A percentile compares a stretch with the other conserved stretches of the same genome.
Evolutionary conservation across 768 basidiomycete genomes (phyloP).

Genomic region (Boletus insuetus): DNA sequence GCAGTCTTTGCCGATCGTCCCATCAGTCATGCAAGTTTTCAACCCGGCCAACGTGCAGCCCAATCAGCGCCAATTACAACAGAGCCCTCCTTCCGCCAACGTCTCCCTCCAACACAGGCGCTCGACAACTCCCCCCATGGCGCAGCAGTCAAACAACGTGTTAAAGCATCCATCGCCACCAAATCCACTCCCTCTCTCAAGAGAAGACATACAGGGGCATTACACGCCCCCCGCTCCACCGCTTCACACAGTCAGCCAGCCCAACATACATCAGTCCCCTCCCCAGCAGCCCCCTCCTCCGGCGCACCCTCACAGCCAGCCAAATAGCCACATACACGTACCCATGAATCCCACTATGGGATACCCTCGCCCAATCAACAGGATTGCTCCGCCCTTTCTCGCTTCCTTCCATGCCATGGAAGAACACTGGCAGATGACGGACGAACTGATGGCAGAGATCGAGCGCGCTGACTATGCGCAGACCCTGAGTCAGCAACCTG

Average conservation of each 20-base stretch:
- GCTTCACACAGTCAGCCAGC: slow-evolving; percentile 30
- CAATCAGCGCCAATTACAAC: slow-evolving; percentile 37
- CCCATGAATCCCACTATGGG: slow-evolving; percentile 38
- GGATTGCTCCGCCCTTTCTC: slow-evolving; percentile 54
- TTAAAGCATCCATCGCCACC: slow-evolving; percentile 32
- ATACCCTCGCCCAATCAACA: slow-evolving; percentile 65
- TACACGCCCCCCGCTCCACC: slow-evolving; percentile 44
- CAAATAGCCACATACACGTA: slow-evolving; percentile 24
- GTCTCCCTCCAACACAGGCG: slow-evolving; percentile 34
- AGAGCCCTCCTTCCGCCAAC: slow-evolving; percentile 35
- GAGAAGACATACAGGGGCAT: slow-evolving; percentile 36
- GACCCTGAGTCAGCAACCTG: slow-evolving; percentile 44
- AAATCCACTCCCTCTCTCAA: background rate
- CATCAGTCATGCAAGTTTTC: slow-evolving; percentile 54
- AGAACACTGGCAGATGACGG: slow-evolving; percentile 65
- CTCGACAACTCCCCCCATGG: slow-evolving; percentile 33
- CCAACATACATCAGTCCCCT: slow-evolving; percentile 31
- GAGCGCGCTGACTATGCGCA: slow-evolving; percentile 69
- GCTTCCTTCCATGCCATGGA: slow-evolving; percentile 52
- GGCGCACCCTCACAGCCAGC: slow-evolving; percentile 25
- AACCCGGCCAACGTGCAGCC: slow-evolving; percentile 29
- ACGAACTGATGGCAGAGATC: slow-evolving; percentile 67
- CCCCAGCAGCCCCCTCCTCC: slow-evolving; percentile 35
- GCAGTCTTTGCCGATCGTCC: slow-evolving; percentile 62
- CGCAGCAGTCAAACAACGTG: slow-evolving; percentile 32